Evolutionary conservation across 805 yeast species (phyloP), one percentile per base, ranked within the genome.

Genomic region (Spathaspora gorwiae): DNA sequence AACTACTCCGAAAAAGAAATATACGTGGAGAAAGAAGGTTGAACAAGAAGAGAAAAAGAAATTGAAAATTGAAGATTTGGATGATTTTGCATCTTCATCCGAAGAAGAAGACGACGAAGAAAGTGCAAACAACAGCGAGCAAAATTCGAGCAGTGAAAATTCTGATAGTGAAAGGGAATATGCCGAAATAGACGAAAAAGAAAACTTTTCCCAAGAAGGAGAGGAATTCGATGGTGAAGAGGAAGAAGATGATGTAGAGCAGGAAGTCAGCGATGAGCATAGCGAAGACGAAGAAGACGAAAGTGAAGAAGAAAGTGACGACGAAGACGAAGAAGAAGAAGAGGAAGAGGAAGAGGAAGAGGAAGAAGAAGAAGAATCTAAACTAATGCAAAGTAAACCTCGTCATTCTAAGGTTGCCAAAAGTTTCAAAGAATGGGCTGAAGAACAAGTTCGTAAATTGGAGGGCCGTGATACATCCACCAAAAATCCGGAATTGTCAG

Each of bases 361-460:
- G 6, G 64, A 56, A 5, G 60, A 47, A 5, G 55, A 46, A 3
- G 68, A 62, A 4, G 51, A 51, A 11, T 72, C 75, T 2, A 52
- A 61, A 39, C 57, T 70, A 15, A 49, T 68, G n/a, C 57, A 60
- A 34, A 64, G 59, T 30, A 76, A 70, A 54, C 75, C 75, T 35
- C 66, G 69, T 33, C 82, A 73, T 50, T 69, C 76, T 0, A 60
- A 72, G 29, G 68, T 54, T 0, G 74, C 73, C 2, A 49, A 66
- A 38, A 77, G 81, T 13, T 94, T 94, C 72, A 87, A 87, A 64
- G 78, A 78, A 14, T 94, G 99, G 98, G 97, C 97, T 0, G 87
- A 83, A 52, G 65, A 75, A 32, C 87, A 86, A 56, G 78, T 83
- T 4, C 79, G 84, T 47, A 72, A 76, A 48, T 66, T 81, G 35